These are phyloP conservation scores for Limnanthes douglasii DNA, from an alignment of 345 rosid genomes.

Conservation along the genomic window DNA sequence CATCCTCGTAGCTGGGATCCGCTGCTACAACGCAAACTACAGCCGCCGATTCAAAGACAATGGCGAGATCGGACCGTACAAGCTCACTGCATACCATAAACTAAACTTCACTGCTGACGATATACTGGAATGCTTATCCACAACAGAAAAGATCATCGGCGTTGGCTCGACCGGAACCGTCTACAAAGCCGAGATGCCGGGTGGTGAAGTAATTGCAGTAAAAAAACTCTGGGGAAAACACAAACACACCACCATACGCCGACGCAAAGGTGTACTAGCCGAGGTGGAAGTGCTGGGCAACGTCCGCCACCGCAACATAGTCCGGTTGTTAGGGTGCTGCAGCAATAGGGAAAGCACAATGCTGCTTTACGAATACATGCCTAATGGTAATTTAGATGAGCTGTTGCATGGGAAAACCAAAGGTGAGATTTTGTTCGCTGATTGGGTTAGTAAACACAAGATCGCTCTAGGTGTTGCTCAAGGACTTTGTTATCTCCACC, in stretches of 20 bases:
- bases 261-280: constrained; percentile 71
- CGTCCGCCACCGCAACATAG: constrained; percentile 88
- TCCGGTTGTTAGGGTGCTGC: constrained; percentile 79
- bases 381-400: constrained; percentile 78
- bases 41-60: constrained; percentile 19
- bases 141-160: constrained; percentile 68
- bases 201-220: constrained; percentile 91
- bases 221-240: constrained; percentile 90
- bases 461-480: constrained; percentile 97
- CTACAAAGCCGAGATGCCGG: constrained; percentile 84
- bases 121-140: constrained; percentile 57
- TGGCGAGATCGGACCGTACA: constrained; percentile 72
- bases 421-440: constrained; percentile 46
- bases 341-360: constrained; percentile 84
- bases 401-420: constrained; percentile 66
- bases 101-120: constrained; percentile 84
- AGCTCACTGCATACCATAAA: constrained; percentile 81
- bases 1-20: constrained; percentile 54
- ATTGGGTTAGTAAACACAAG: constrained; percentile 73
- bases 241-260: constrained; percentile 46
- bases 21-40: constrained; percentile 55
- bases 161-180: constrained; percentile 97
- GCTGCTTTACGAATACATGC: constrained; percentile 96
- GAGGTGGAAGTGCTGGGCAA: constrained; percentile 90
- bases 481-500: constrained; percentile 97